Evolutionary conservation across 768 basidiomycete genomes (phyloP), one percentile per base, ranked within the genome.

Genomic region (Candolleomyces eurysporus): DNA sequence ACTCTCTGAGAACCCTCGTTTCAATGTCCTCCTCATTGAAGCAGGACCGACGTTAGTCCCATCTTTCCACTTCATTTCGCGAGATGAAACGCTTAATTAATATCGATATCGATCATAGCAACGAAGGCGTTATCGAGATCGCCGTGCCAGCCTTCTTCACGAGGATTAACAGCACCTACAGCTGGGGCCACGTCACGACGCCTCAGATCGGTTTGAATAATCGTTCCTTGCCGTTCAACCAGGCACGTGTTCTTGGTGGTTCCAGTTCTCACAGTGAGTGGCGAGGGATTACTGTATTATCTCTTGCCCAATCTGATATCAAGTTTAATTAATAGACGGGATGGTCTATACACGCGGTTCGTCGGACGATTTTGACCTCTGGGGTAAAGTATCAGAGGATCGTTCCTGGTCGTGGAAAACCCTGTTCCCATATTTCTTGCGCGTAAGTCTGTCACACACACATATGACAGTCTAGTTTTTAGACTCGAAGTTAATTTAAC

Each of bases 31-130:
- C 22, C 61, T 62, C 30, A 48, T 65, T 17, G 64, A 65, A 62
- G 64, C 61, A 7, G 64, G 64, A 17, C 49, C 61, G 40, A 61
- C 62, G 69, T 70, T 17, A 57, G 63, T 60, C 19, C 13, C 45
- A 36, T 8, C 11, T 36, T 46, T 17, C 1, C 17, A 7, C 16
- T 46, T 46, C 17, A 46, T 21, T 17, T 46, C 45, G 17, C 7
- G 16, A 17, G 45, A 46, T 17, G 6, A 17, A 21, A 4, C 16
- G 26, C 26, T 6, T 46, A 17, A 17, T 26, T 26, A 26, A 26
- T 26, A 26, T 7, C 9, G 19, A 46, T 5, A 17, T 46, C 14
- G 3, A 46, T 46, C 36, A 46, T 9, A 46, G 45, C 16, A 46
- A 46, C 45, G 45, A 46, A 17, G 45, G 45, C 4, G 16, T 46